These are phyloP conservation scores for Plantago coronopus DNA, from an alignment of 305 asterid species.

Conservation along the genomic window DNA sequence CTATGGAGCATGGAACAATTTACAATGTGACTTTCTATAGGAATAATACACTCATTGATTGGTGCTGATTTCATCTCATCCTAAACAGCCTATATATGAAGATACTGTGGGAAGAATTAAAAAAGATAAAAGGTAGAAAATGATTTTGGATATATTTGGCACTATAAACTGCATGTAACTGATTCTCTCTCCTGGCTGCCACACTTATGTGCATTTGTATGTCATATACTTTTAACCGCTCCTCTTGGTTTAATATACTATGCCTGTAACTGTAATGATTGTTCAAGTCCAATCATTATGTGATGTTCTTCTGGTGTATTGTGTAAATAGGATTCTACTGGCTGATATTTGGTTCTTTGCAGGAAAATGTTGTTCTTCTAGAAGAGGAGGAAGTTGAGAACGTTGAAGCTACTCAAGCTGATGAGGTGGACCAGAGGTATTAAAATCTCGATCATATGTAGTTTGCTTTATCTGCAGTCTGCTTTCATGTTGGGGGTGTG, in stretches of 20 bases:
- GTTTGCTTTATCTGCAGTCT: background rate
- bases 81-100: background rate
- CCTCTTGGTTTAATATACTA: too few species aligned
- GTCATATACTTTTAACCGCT: slow-evolving; percentile 12
- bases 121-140: too few species aligned
- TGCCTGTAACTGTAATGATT: too few species aligned
- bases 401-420: slow-evolving; percentile 31
- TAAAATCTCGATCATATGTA: background rate
- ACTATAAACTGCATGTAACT: slow-evolving; percentile 15
- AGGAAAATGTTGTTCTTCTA: slow-evolving; percentile 58
- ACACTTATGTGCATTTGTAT: slow-evolving; percentile 13
- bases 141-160: background rate
- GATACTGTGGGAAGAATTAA: background rate
- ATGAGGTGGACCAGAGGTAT: slow-evolving; percentile 47
- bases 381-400: slow-evolving; percentile 77
- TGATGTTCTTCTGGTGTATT: slow-evolving; percentile 11
- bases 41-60: too few species aligned
- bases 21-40: too few species aligned
- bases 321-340: slow-evolving; percentile 9
- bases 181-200: slow-evolving; percentile 2
- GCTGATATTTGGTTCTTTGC: slow-evolving; percentile 37
- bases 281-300: too few species aligned
- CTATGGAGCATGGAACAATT: too few species aligned
- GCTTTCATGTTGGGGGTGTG: slow-evolving; percentile 2
- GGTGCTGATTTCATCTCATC: too few species aligned